Evolutionary conservation across 1,284 basidiomycete genomes (phyloP), one percentile per base, ranked within the genome.

Genomic region (Heterobasidion annosum): DNA sequence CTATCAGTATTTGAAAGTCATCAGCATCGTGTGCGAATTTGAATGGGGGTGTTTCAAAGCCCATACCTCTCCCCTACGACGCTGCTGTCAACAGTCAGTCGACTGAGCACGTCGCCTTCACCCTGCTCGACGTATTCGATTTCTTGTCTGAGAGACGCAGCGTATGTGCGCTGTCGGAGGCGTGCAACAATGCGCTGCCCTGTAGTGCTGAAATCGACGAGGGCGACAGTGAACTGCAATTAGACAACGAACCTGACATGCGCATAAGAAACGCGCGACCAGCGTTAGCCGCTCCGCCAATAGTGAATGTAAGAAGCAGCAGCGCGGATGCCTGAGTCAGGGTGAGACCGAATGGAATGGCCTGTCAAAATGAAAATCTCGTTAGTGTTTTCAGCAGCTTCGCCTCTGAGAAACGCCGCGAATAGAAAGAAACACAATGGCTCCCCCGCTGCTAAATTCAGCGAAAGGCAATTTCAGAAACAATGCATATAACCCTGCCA

Each of bases 141-240:
- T 66, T 97, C 95, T 70, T 98, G 95, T 48, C 78, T 77, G 15
- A 98, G 73, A 1, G 92, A 83, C 13, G 88, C 89, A 13, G 78
- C 74, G 66, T 94, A 99, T 6, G 90, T 91, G 45, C 80, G 76
- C 69, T 93, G 84, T 47, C 96, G 83, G 48, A 99, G 78, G 2
- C 91, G 78, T 18, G 92, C 91, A 37, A 99, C 91, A 62, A 99
- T 98, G 33, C 95, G 77, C 68, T 98, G 93, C 44, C 95, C 95
- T 77, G 70, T 62, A 16, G 15, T 12, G 3, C 18, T 34, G 12
- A 35, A 16, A 8, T 34, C n/a, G 10, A 32, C 12, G 40, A 43
- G 34, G 33, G 18, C 10, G 32, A 53, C 12, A 34, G 40, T 34
- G 40, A 34, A 25, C 34, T 10, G 15, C 12, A 32, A 12, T 33